Evolutionary conservation across 2,329 filamentous ascomycete species (phyloP).

Genomic region (Colletotrichum melonis): DNA sequence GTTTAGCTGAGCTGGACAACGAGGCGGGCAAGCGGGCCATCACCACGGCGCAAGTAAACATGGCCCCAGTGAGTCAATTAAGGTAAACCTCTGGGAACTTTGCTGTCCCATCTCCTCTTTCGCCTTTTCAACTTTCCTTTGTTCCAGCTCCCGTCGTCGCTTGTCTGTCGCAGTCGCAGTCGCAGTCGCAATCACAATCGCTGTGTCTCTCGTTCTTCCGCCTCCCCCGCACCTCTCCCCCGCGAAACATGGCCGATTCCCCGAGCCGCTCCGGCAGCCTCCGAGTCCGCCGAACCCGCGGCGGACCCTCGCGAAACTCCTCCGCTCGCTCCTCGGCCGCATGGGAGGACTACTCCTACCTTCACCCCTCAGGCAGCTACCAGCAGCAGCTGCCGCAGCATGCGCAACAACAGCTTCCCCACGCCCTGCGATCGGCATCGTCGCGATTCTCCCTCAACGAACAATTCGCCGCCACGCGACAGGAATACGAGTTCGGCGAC

Average conservation of each 20-base stretch:
- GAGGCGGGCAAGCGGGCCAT: background rate
- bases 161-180: background rate
- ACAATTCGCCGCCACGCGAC: constrained; percentile 59
- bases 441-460: constrained; percentile 60
- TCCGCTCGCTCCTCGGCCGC: constrained; percentile 41
- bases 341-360: constrained; percentile 35
- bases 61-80: constrained; percentile 20
- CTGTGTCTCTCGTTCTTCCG: background rate
- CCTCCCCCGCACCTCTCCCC: background rate
- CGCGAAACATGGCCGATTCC: constrained; percentile 41
- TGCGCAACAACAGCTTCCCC: constrained; percentile 15
- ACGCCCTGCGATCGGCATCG: constrained; percentile 47
- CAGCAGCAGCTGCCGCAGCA: background rate
- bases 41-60: constrained; percentile 22
- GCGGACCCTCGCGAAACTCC: constrained; percentile 38
- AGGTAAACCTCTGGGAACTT: background rate
- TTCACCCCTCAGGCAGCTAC: constrained; percentile 20
- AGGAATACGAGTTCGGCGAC: constrained; percentile 59
- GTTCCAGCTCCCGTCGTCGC: background rate
- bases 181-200: background rate
- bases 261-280: constrained; percentile 42
- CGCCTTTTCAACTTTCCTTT: background rate
- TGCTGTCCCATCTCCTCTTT: background rate
- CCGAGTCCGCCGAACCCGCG: constrained; percentile 41
- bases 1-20: constrained; percentile 7